A percentile compares a stretch with the other conserved stretches of the same genome.
Evolutionary conservation across 345 rosid genomes (phyloP).

Genomic region (Brassica juncea): DNA sequence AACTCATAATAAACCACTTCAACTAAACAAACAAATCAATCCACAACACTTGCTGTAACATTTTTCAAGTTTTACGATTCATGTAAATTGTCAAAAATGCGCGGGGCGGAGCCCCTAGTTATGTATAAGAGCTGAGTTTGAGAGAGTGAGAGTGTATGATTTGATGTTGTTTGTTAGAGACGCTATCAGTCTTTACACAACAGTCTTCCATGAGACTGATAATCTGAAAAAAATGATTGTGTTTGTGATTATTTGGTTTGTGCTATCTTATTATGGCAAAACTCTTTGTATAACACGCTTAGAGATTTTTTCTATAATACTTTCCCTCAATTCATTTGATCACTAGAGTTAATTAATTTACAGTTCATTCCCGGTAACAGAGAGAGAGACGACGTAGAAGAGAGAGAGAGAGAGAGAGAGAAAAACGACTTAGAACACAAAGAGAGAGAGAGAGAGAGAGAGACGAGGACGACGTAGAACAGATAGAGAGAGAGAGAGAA

Average conservation of each 20-base stretch:
- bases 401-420: too few relatives aligned
- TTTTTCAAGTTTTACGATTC: too few relatives aligned
- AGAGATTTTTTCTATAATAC: neutral
- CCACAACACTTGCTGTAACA: too few relatives aligned
- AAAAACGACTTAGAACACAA: too few relatives aligned
- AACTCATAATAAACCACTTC: too few relatives aligned
- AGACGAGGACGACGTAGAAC: too few relatives aligned
- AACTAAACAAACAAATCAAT: too few relatives aligned
- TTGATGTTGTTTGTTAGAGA: neutral
- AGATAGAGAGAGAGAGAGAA: too few relatives aligned
- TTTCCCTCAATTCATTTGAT: constrained; percentile 51
- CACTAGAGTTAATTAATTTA: constrained; percentile 44
- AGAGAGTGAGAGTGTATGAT: neutral
- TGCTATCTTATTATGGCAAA: neutral
- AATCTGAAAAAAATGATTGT: neutral
- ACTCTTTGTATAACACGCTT: neutral
- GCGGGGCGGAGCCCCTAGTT: neutral
- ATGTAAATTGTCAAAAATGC: too few relatives aligned
- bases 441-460: too few relatives aligned
- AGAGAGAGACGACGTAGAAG: too few relatives aligned
- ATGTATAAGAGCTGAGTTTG: neutral
- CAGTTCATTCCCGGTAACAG: constrained; percentile 65
- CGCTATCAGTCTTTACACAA: neutral
- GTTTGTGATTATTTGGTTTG: neutral
- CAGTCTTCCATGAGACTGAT: neutral